Evolutionary conservation across 768 basidiomycete species (phyloP).

Genomic region (Mycena venus): DNA sequence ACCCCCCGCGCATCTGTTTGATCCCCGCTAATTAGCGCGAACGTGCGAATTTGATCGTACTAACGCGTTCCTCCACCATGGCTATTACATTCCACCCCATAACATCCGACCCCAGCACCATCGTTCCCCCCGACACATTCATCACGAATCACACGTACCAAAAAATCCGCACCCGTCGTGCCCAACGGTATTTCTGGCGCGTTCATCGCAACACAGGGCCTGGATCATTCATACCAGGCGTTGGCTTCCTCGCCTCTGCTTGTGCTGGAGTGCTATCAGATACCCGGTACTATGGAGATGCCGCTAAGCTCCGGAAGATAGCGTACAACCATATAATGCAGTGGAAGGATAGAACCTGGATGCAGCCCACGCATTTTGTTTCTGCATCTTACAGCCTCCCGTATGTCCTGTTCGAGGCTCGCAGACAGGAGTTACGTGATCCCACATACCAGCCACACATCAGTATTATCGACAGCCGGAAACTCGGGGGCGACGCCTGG

Average conservation of each 20-base stretch:
- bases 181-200: not conserved
- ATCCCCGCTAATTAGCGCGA: no score
- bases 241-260: not conserved
- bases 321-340: not conserved
- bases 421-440: not conserved
- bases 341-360: not conserved
- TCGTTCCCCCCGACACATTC: slow-evolving; percentile 1
- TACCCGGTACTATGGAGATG: not conserved
- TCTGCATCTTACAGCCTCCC: slow-evolving; percentile 10
- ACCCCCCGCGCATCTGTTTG: no score
- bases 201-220: not conserved
- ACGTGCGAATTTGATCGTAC: no score
- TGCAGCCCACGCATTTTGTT: not conserved
- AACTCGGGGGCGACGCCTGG: not conserved
- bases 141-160: not conserved
- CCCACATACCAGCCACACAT: not conserved
- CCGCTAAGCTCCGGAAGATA: not conserved
- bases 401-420: slow-evolving; percentile 3
- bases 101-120: not conserved
- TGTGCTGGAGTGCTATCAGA: not conserved
- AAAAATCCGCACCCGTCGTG: not conserved
- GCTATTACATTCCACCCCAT: no score
- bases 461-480: slow-evolving; percentile 10
- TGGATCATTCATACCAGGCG: not conserved
- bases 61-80: not conserved